A percentile compares a stretch with the other conserved stretches of the same genome.
phyloP scores from a whole-genome alignment of 164 flowering plant species.

The Kalanchoe fedtschenkoi region DNA sequence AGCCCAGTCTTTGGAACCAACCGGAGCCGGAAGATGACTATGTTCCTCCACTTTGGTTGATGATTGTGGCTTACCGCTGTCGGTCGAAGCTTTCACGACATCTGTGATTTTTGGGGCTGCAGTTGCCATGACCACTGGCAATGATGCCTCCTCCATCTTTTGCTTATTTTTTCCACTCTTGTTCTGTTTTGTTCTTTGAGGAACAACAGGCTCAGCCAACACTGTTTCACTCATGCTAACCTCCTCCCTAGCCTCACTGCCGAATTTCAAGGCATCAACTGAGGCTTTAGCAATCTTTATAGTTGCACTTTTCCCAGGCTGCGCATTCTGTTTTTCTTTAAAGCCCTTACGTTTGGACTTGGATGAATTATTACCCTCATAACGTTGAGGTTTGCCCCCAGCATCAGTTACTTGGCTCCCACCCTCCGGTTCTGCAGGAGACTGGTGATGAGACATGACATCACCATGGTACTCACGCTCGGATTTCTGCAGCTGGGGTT shows the following conservation, averaged over 20 bases:
- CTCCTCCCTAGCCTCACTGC: constrained; percentile 16
- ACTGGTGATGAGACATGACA: constrained; percentile 10
- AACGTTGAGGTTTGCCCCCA: constrained; percentile 17
- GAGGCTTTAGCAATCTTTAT: constrained; percentile 17
- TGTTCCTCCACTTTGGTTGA: constrained; percentile 20
- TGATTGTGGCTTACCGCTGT: constrained; percentile 20
- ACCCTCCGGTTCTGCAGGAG: constrained; percentile 19
- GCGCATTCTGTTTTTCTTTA: constrained; percentile 40
- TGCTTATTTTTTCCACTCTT: constrained; percentile 52
- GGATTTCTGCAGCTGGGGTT: constrained; percentile 14
- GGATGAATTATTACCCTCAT: constrained; percentile 13
- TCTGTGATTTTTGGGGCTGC: constrained; percentile 17
- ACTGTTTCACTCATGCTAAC: constrained; percentile 13
- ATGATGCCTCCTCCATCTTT: constrained; percentile 34
- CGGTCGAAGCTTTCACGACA: constrained; percentile 18
- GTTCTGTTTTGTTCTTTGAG: constrained; percentile 43
- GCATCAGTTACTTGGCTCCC: constrained; percentile 12
- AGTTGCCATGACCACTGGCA: constrained; percentile 13
- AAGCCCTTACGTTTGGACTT: constrained; percentile 24
- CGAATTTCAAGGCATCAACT: constrained; percentile 15
- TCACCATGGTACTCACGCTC: constrained; percentile 14
- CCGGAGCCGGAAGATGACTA: constrained; percentile 15
- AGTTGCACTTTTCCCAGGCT: constrained; percentile 20
- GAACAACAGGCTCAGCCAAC: constrained; percentile 21
- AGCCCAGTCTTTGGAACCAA: constrained; percentile 17